These are phyloP conservation scores for Psidium guajava DNA, from an alignment of 345 rosid species.

Conservation along the genomic window DNA sequence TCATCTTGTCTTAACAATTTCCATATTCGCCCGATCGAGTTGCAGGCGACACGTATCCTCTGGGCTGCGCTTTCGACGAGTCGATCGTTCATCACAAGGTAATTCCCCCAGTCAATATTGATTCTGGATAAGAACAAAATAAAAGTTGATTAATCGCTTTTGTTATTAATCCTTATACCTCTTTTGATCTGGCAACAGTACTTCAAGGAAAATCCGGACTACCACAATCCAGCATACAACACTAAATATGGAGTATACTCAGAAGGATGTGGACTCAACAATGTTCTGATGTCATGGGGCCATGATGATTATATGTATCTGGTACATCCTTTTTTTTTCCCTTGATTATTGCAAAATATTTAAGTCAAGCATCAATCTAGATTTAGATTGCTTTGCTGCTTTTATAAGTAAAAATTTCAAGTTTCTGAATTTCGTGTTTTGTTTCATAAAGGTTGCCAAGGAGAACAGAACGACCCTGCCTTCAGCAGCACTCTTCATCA, in stretches of 20 bases:
- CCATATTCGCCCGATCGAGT: not conserved
- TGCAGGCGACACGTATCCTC: slow-evolving; percentile 74
- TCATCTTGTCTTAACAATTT: not conserved
- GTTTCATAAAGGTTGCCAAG: slow-evolving; percentile 32
- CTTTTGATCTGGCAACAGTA: slow-evolving; percentile 15
- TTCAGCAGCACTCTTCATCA: slow-evolving; percentile 55
- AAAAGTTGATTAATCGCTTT: not conserved
- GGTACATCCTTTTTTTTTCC: slow-evolving; percentile 13
- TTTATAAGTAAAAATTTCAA: not conserved
- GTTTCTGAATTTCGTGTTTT: not conserved
- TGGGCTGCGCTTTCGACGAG: slow-evolving; percentile 73
- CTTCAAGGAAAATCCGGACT: slow-evolving; percentile 51
- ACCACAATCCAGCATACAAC: slow-evolving; percentile 33
- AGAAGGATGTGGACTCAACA: slow-evolving; percentile 45
- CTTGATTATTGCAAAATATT: not conserved
- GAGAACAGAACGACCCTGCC: slow-evolving; percentile 48
- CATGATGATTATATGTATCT: slow-evolving; percentile 70
- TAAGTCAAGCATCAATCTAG: not conserved
- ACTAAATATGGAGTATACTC: slow-evolving; percentile 43
- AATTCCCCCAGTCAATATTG: not conserved
- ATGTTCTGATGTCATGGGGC: slow-evolving; percentile 58
- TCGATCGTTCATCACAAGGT: slow-evolving; percentile 56
- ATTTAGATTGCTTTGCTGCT: not conserved
- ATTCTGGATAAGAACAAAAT: not conserved
- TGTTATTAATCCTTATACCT: not conserved